phyloP scores from a whole-genome alignment of 768 basidiomycete genomes.

The Baorangia bicolor region DNA sequence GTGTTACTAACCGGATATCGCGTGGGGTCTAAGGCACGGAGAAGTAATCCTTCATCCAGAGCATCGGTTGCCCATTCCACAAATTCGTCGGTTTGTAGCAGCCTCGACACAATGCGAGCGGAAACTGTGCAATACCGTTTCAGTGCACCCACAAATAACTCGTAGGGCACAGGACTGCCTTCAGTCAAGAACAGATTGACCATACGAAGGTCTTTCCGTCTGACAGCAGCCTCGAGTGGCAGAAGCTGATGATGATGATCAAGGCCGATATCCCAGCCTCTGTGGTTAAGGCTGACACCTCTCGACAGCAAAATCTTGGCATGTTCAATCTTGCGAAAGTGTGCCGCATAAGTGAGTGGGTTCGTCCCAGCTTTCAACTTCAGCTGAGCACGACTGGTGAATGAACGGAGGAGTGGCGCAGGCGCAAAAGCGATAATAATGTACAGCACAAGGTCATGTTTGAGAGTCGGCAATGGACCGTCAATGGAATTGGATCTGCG shows the following conservation, averaged over 20 bases:
- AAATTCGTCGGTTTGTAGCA: no score
- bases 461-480: no score
- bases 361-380: background rate
- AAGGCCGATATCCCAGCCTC: background rate
- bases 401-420: no score
- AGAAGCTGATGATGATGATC: no score
- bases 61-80: no score
- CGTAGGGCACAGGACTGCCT: background rate
- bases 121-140: background rate
- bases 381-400: no score
- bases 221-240: background rate
- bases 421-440: no score
- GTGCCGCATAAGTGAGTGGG: background rate
- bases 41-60: no score
- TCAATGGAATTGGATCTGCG: no score
- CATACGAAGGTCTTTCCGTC: fast-evolving
- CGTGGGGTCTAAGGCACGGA: no score
- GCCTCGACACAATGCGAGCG: background rate
- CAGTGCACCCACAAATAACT: background rate
- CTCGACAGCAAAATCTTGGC: background rate
- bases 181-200: background rate
- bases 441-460: no score
- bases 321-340: background rate
- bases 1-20: no score
- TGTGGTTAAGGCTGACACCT: background rate